Evolutionary conservation across 2,329 filamentous ascomycete species (phyloP), one percentile per base, ranked within the genome.

Genomic region (Penicillium sclerotigenum): DNA sequence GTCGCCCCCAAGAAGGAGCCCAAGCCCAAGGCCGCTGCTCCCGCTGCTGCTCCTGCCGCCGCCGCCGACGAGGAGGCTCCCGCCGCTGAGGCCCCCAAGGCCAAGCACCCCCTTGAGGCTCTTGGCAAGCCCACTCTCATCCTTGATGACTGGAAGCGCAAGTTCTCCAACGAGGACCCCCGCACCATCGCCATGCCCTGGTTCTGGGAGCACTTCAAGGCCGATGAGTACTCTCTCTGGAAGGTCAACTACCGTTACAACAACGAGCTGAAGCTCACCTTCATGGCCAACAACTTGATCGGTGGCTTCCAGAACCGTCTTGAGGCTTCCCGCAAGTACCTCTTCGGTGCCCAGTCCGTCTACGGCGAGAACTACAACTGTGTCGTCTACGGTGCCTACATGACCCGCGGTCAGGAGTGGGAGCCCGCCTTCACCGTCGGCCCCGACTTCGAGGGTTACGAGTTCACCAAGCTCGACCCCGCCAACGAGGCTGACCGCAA

Each of bases 201-300:
- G 89, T 97, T 99, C 87, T 99, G 93, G 93, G 87, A 97, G 81
- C 91, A 95, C 78, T 85, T 86, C 79, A 93, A 94, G 74, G 87
- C 94, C 68, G 88, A 91, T 65, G 94, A 99, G 80, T 99, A 94
- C 86, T 96, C 91, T 54, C 80, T 99, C 77, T 99, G 91, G 91
- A 87, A 86, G 77, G 81, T 92, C 69, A 88, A 92, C 80, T 99
- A 96, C 87, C 97, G 96, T 87, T 99, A 99, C 85, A 96, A 97
- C 80, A 87, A 96, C 60, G 94, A 99, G 87, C 85, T 99, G 67
- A 97, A 91, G 73, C 82, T 94, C 79, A 89, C 89, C 73, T 99
- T 99, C 89, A 99, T 99, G 94, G 93, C 91, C 69, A 90, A 89
- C 84, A 99, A 99, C 86, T 82, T 97, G 78, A 93, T 99, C 75